Conservation (phyloP, 192 early-diverging fungal species). For the Helicostylum pulchrum region DNA sequence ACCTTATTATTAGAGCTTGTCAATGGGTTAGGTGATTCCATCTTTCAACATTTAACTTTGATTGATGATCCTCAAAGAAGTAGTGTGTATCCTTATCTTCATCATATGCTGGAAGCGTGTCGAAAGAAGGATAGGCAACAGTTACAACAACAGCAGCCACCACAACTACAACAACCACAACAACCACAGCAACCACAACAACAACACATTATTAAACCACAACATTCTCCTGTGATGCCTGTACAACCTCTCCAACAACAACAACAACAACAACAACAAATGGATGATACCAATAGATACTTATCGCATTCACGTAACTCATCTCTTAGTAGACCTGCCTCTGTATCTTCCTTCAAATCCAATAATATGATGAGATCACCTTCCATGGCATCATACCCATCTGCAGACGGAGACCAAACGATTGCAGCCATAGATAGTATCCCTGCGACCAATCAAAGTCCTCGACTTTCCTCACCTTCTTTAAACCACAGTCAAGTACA, state of each 20-base stretch:
- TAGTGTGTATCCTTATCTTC: slow-evolving; percentile 63
- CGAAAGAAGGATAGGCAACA: slow-evolving; percentile 35
- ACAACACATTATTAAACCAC: slow-evolving; percentile 20
- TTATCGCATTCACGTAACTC: slow-evolving; percentile 25
- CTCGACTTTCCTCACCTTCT: background rate
- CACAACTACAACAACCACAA: background rate
- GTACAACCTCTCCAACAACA: background rate
- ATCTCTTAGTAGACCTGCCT: slow-evolving; percentile 21
- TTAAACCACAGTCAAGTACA: slow-evolving; percentile 10
- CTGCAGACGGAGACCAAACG: background rate
- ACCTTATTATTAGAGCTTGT: slow-evolving; percentile 82
- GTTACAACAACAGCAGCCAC: slow-evolving; percentile 17
- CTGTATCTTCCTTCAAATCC: slow-evolving; percentile 18
- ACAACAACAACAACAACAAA: slow-evolving; percentile 13
- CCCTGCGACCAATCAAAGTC: slow-evolving; percentile 1
- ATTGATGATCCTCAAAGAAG: slow-evolving; percentile 63
- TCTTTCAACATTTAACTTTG: slow-evolving; percentile 56
- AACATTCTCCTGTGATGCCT: background rate
- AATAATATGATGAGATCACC: slow-evolving; percentile 20
- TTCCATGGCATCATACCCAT: slow-evolving; percentile 13
- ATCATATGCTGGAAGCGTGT: slow-evolving; percentile 52
- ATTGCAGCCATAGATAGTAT: background rate
- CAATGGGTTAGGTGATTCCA: slow-evolving; percentile 57
- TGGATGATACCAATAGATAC: background rate
- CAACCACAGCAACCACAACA: slow-evolving; percentile 14